Base-by-base conservation (phyloP, 257 asterid species). In the Solanum clarkiae region DNA sequence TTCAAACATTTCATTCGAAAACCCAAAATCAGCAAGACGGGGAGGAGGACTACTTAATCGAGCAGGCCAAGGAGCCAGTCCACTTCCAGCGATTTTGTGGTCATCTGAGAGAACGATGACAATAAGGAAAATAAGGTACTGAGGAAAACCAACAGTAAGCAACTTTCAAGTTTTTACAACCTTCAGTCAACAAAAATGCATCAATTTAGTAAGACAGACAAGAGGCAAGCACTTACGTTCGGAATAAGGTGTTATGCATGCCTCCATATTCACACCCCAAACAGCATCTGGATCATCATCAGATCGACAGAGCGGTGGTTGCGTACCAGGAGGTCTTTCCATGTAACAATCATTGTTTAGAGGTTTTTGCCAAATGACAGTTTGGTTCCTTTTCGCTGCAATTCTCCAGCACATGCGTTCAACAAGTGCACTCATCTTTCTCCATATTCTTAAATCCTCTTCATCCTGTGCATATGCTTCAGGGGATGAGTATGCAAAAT, bases 391-490 rank as follows among this genome's bases (percentile, higher is more conserved):
- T 83, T 93, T 95, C 1, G 87, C 93, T 63, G 96, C 98, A 69
- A 95, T 92, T 91, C 87, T 93, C 99, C 99, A 95, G 86, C 99
- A 95, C 99, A 95, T 95, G 47, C 97, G 97, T 86, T 89, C 94
- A 68, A 92, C 97, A 79, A 95, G 95, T 9, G 97, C 92, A 91
- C 97, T 94, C 97, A 95, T 94, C 87, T 88, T 85, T 89, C 18
- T 91, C 99, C 99, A 94, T 88, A 95, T 94, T 89, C 97, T 92
- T 45, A 90, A 89, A 90, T 94, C 95, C 88, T 95, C 99, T 87
- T 93, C 99, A 54, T 95, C 98, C 88, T 92, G 98, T 69, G 99
- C 99, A 88, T 95, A 95, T 77, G 98, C 98, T 90, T 95, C 99
- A 7, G 99, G 99, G 8, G 99, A 95, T 2, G 99, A 95, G 90